Evolutionary conservation across 305 asterid species (phyloP).

Genomic region (Solanum hybrid): DNA sequence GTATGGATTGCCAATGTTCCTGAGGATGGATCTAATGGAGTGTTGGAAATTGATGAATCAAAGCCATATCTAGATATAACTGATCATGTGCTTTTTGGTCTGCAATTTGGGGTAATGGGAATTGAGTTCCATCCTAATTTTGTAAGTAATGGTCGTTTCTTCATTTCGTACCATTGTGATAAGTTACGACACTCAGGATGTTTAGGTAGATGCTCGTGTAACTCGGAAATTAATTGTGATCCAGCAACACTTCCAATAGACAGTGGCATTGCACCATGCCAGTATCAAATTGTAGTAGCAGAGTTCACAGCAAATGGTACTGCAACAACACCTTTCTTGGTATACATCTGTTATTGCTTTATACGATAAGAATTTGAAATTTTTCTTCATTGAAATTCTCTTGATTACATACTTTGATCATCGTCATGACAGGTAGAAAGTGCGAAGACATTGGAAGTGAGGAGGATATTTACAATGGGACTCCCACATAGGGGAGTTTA

Average conservation of each 20-base stretch:
- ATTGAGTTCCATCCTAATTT: constrained; percentile 75
- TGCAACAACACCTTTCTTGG: constrained; percentile 43
- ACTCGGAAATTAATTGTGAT: constrained; percentile 71
- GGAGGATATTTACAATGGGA: constrained; percentile 85
- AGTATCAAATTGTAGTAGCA: constrained; percentile 56
- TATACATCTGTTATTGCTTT: neutral
- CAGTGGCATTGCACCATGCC: constrained; percentile 67
- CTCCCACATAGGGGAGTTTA: constrained; percentile 68
- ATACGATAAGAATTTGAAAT: neutral
- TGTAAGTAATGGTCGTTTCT: constrained; percentile 57
- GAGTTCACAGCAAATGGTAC: constrained; percentile 68
- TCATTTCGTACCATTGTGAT: constrained; percentile 70
- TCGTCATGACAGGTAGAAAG: constrained; percentile 37
- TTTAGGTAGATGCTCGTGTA: constrained; percentile 85
- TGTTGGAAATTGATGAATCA: constrained; percentile 41
- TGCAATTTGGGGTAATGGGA: constrained; percentile 70
- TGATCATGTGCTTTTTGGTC: constrained; percentile 58
- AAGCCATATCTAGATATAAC: constrained; percentile 62
- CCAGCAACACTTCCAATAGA: constrained; percentile 54
- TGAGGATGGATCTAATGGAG: constrained; percentile 41
- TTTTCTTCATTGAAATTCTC: neutral
- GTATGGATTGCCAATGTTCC: constrained; percentile 70
- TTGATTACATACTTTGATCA: neutral
- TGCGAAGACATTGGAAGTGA: constrained; percentile 57
- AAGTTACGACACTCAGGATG: constrained; percentile 62